Evolutionary conservation across 179 eudicot species (phyloP), one percentile per base, ranked within the genome.

Genomic region (Actinidia polygama): DNA sequence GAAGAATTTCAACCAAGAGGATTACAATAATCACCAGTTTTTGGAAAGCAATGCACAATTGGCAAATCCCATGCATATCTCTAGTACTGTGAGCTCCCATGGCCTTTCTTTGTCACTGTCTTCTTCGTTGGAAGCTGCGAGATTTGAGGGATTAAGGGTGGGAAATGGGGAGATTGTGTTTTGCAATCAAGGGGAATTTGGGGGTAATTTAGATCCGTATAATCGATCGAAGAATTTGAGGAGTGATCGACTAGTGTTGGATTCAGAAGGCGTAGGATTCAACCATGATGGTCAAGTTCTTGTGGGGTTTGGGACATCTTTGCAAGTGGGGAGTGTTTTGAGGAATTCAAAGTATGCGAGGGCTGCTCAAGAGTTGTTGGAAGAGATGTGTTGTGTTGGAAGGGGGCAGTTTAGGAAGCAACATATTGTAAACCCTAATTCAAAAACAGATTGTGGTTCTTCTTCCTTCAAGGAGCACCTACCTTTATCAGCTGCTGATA

Each of bases 331-430:
- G 66, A 93, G 91, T 82, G 89, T 89, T 71, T 80, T 96, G 85
- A 88, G 98, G 83, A 95, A 84, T 86, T 96, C 99, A 0, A 95
- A 87, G 88, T 96, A 93, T 75, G 90, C 87, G 0, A 95, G 88
- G 76, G 90, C 97, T 6, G 95, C 98, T 11, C 98, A 91, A 79
- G 99, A 96, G 81, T 70, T 96, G 77, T 83, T 96, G 77, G 98
- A 96, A 62, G 99, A 96, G 58, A 95, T 96, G 80, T 96, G 99
- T 77, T 90, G 97, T 79, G 99, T 95, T 23, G 99, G 98, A 49
- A 89, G 95, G 78, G 97, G 93, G 81, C 95, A 92, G 12, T 76
- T 89, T 51, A 93, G 86, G 84, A 93, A 88, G 85, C 36, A 85
- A 87, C 87, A 84, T 53, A 72, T 73, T 36, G 88, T 78, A n/a